Evolutionary conservation across 148 eudicot genomes (phyloP), one percentile per base, ranked within the genome.

Genomic region (Oxyria digyna): DNA sequence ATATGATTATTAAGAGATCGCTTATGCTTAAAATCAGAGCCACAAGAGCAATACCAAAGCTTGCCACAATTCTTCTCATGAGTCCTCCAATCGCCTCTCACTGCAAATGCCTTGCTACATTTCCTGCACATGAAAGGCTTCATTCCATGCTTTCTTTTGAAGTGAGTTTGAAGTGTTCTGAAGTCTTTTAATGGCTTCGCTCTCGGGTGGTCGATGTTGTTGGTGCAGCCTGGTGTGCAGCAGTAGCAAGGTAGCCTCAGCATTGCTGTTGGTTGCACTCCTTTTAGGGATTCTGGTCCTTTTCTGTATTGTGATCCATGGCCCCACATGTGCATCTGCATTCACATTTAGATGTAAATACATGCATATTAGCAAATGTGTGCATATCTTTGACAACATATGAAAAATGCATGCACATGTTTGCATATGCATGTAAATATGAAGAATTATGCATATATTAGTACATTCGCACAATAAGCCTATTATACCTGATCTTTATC

Each of bases 301-400:
- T 81, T 88, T 24, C 96, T 79, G 75, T 89, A 89, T 64, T 89
- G 91, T 24, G 91, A 89, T 74, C 96, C 96, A 77, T 89, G 91
- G 42, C 91, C 96, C 96, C 96, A 89, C 96, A 89, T 84, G 74
- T 86, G 96, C 96, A 88, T 88, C 96, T 87, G 67, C 9, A 35
- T 37, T 26, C n/a, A n/a, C n/a, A n/a, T n/a, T n/a, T n/a, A n/a
- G n/a, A n/a, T n/a, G n/a, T n/a, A n/a, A n/a, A n/a, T n/a, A n/a
- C n/a, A n/a, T n/a, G n/a, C n/a, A n/a, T n/a, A n/a, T n/a, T n/a
- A n/a, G n/a, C n/a, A n/a, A n/a, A n/a, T n/a, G n/a, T n/a, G n/a
- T n/a, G n/a, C n/a, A n/a, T n/a, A n/a, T n/a, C n/a, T n/a, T n/a
- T n/a, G n/a, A n/a, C n/a, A n/a, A n/a, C n/a, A n/a, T n/a, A n/a